These are phyloP conservation scores for Plasmopara muralis DNA, from an alignment of 352 stramenopile genomes.

Conservation along the genomic window DNA sequence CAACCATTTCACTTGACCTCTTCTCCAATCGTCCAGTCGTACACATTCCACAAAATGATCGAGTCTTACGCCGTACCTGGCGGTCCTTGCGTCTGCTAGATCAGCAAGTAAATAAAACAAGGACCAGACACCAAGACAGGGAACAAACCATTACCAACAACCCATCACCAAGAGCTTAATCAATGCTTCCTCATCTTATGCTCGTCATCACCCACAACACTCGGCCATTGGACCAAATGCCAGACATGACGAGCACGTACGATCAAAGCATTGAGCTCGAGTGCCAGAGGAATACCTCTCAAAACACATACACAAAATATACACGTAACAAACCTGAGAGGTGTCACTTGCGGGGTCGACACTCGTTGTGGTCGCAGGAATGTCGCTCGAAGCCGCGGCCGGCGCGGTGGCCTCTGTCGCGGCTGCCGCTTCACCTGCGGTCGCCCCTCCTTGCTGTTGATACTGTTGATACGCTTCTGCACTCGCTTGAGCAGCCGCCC, in stretches of 20 bases:
- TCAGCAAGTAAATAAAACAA: constrained; percentile 19
- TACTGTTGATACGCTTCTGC: constrained; percentile 71
- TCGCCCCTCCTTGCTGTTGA: constrained; percentile 41
- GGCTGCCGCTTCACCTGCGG: constrained; percentile 11
- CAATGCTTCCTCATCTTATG: constrained; percentile 11
- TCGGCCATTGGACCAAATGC: constrained; percentile 1
- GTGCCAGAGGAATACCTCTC: constrained; percentile 1
- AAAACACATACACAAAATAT: constrained; percentile 29
- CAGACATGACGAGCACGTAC: background rate
- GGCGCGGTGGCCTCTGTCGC: background rate
- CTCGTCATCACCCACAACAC: constrained; percentile 9
- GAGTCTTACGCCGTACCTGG: constrained; percentile 45
- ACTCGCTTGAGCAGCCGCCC: constrained; percentile 58
- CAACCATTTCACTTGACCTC: no score
- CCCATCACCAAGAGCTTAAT: constrained; percentile 26
- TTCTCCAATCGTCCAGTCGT: no score
- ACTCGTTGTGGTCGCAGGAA: constrained; percentile 7
- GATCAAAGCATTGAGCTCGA: constrained; percentile 22
- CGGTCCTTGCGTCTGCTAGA: constrained; percentile 40
- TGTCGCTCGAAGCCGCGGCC: constrained; percentile 7
- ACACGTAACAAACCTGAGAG: constrained; percentile 63
- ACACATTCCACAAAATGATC: background rate
- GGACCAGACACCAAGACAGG: constrained; percentile 17
- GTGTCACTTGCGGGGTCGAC: constrained; percentile 6
- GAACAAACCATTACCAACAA: constrained; percentile 35